Evolutionary conservation across 2,329 filamentous ascomycete species (phyloP), one percentile per base, ranked within the genome.

Genomic region (Scolecobasidium constrictum): DNA sequence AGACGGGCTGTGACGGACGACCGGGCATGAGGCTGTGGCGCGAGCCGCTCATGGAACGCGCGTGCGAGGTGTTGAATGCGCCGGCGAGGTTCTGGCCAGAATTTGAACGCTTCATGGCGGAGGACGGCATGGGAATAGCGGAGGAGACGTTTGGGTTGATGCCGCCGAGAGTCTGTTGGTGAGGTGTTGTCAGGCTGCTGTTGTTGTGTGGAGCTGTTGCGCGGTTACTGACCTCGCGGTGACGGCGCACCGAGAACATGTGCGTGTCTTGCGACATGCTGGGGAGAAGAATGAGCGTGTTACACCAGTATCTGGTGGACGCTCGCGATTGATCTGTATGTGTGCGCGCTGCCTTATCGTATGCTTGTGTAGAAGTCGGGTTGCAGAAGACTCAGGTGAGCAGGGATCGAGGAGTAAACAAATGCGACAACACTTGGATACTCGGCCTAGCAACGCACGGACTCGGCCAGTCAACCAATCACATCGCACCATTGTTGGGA

Each of bases 81-180:
- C 15, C 77, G 45, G 70, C 69, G 46, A 28, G 55, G 56, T 78
- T 77, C 49, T 78, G 78, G 52, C 78, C 79, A 11, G 86, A 88
- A 56, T 80, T 92, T 21, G 85, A 83, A 61, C 92, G 85, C 69
- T 98, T 98, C 74, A 98, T 82, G 33, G 87, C 86, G 33, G 90
- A 96, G 20, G 84, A 75, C 6, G 92, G 90, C 65, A 94, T 86
- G 16, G 92, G 92, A 49, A 98, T 85, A 17, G 78, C 77, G 16
- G 84, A 83, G 56, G 37, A 83, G 61, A 55, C 55, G 49, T 87
- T 90, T 61, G 81, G 78, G 60, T 78, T 90, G 56, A 94, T 78
- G 51, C 80, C 81, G 50, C 83, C 88, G 47, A 96, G 77, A 42
- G 92, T 95, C 86, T 93, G 62, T 49, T 50, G 12, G 11, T 44